A percentile compares a stretch with the other conserved stretches of the same genome.
Evolutionary conservation across 306 rosid species (phyloP).

Genomic region (Mucuna pruriens): DNA sequence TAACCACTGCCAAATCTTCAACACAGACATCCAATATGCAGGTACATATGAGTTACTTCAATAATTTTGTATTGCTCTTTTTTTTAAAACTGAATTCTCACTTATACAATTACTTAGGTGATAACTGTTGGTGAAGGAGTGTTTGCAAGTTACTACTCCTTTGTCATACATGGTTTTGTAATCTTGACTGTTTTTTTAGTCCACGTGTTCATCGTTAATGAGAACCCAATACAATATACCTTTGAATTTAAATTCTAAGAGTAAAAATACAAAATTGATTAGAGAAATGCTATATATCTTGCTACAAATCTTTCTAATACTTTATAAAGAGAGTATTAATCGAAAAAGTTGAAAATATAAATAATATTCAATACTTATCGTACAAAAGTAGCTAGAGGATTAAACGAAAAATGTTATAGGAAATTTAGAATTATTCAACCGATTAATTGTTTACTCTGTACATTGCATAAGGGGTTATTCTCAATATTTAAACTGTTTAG

Average conservation of each 20-base stretch:
- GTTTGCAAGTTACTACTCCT: slow-evolving; percentile 26
- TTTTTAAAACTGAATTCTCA: background rate
- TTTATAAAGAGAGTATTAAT: background rate
- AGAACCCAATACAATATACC: background rate
- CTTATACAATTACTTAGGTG: background rate
- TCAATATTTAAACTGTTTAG: background rate
- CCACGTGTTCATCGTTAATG: background rate
- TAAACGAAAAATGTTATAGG: background rate
- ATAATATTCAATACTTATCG: background rate
- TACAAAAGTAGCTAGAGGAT: background rate
- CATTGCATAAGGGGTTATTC: slow-evolving; percentile 5
- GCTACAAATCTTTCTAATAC: background rate
- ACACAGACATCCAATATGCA: slow-evolving; percentile 42
- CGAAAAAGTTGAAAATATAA: background rate
- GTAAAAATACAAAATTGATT: background rate
- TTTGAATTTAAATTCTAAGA: background rate
- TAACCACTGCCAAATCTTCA: slow-evolving; percentile 54
- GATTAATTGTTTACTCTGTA: slow-evolving; percentile 5
- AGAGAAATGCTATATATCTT: background rate
- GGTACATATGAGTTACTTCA: slow-evolving; percentile 36
- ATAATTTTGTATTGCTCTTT: slow-evolving; percentile 14
- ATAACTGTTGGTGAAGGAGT: background rate
- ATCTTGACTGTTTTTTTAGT: background rate
- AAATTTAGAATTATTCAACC: background rate
- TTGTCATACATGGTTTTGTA: background rate